A percentile compares a stretch with the other conserved stretches of the same genome.
These are phyloP conservation scores for Platanthera zijinensis DNA, from an alignment of 106 monocot genomes.

Conservation along the genomic window DNA sequence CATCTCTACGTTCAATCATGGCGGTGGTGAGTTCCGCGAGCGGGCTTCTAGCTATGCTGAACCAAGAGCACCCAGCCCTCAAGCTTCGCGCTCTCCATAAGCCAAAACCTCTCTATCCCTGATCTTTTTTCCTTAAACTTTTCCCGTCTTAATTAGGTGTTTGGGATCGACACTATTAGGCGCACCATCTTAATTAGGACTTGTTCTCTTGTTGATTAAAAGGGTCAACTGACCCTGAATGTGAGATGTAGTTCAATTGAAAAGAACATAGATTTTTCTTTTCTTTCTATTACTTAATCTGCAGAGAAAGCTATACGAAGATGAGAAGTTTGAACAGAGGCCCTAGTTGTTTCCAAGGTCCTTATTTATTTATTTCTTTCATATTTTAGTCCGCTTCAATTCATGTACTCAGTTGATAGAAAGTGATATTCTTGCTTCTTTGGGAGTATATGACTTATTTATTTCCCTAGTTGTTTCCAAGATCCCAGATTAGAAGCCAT, in stretches of 20 bases:
- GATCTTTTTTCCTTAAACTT: neutral
- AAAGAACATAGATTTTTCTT: neutral
- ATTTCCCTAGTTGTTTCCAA: too few relatives aligned
- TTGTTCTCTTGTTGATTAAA: neutral
- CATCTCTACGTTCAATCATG: too few relatives aligned
- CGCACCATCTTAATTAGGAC: neutral
- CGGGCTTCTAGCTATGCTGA: slow-evolving; percentile 79
- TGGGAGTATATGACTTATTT: slow-evolving; percentile 68
- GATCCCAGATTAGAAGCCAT: too few relatives aligned
- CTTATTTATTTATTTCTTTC: too few relatives aligned
- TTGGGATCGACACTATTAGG: too few relatives aligned
- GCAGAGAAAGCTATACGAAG: slow-evolving; percentile 94
- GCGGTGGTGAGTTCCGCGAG: too few relatives aligned
- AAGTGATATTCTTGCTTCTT: neutral
- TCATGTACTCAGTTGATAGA: neutral
- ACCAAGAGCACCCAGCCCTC: slow-evolving; percentile 52
- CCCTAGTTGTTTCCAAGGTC: too few relatives aligned
- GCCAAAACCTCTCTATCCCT: slow-evolving; percentile 33
- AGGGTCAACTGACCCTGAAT: neutral
- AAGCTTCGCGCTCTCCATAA: slow-evolving; percentile 85
- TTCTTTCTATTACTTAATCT: slow-evolving; percentile 8
- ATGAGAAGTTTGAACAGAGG: too few relatives aligned
- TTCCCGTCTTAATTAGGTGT: slow-evolving; percentile 1
- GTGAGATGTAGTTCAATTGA: neutral
- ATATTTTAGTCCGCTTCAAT: neutral